phyloP scores from a whole-genome alignment of 2,329 filamentous ascomycete species.

The Myriosclerotinia scirpicola region DNA sequence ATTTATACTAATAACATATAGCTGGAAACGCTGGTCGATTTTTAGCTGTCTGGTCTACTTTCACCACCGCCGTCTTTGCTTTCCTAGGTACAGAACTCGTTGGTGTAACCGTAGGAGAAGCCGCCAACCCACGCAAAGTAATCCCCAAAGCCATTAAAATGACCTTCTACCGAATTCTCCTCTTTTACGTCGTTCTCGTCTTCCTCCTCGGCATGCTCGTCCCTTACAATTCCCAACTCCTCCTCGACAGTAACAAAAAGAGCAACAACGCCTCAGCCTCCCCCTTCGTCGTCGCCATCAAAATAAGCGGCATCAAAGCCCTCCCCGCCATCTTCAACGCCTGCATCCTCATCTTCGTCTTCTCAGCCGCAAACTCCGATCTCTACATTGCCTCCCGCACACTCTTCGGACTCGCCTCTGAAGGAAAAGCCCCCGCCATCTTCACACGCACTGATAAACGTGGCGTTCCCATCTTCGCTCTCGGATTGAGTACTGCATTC shows the following conservation, averaged over 20 bases:
- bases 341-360: constrained; percentile 66
- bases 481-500: constrained; percentile 51
- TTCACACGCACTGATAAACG: constrained; percentile 59
- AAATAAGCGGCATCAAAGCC: constrained; percentile 60
- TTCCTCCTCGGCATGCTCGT: constrained; percentile 61
- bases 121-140: constrained; percentile 61
- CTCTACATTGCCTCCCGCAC: constrained; percentile 68
- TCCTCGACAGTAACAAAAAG: constrained; percentile 51
- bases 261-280: constrained; percentile 47
- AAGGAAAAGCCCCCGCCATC: constrained; percentile 62
- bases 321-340: constrained; percentile 69
- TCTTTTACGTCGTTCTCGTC: constrained; percentile 62
- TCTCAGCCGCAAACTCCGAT: constrained; percentile 59
- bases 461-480: constrained; percentile 51
- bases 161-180: constrained; percentile 59
- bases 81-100: constrained; percentile 63
- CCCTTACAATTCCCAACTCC: constrained; percentile 61
- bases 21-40: constrained; percentile 49
- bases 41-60: constrained; percentile 58
- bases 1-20: constrained; percentile 43
- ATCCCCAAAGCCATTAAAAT: constrained; percentile 63
- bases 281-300: constrained; percentile 58
- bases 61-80: constrained; percentile 54
- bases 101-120: constrained; percentile 64
- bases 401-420: constrained; percentile 66